Base-by-base conservation (phyloP, 2,329 filamentous ascomycete genomes). In the Pseudogymnoascus sp. region DNA sequence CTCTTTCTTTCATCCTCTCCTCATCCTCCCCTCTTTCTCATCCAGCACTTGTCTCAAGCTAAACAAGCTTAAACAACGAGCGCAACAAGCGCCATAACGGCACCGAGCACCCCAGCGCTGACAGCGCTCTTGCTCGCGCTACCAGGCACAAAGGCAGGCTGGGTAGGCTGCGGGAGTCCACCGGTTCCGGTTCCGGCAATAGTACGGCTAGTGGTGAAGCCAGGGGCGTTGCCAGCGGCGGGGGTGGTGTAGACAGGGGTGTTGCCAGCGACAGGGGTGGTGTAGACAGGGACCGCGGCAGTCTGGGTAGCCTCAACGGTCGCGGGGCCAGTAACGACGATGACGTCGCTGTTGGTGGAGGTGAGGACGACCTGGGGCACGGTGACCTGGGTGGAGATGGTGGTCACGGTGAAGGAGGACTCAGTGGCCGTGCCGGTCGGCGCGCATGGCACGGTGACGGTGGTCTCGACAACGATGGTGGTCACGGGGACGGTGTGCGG, bases 291-390 rank as follows among this genome's bases (percentile, higher is more conserved):
- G 36, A 19, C 33, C 21, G 59, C 23, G 9, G 28, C 2, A n/a
- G 26, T 28, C 26, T 28, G 26, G 26, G 59, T 61, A 2, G 47
- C 47, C 2, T 57, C 4, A 2, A 57, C 47, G 5, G 26, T 31
- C 9, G 47, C 47, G 0, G 47, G 47, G 59, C 59, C 59, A 4
- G 59, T 36, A 3, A 61, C 59, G 36, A 42, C 33, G 23, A 61
- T 61, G 36, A 61, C 59, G 2, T 61, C 3, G 36, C 59, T 42
- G 36, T 42, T 42, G 59, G 62, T 57, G 35, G 71, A 74, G 15
- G 66, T 64, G 76, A 85, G 80, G 71, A 72, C 78, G 62, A 85
- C 78, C 74, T 81, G 74, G 47, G 83, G 83, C 26, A 85, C 79
- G 59, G 77, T 74, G 66, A 85, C 68, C 70, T 78, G 77, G 65